These are phyloP conservation scores for Apiotrichum sp. DNA, from an alignment of 1,284 basidiomycete species.

Conservation along the genomic window DNA sequence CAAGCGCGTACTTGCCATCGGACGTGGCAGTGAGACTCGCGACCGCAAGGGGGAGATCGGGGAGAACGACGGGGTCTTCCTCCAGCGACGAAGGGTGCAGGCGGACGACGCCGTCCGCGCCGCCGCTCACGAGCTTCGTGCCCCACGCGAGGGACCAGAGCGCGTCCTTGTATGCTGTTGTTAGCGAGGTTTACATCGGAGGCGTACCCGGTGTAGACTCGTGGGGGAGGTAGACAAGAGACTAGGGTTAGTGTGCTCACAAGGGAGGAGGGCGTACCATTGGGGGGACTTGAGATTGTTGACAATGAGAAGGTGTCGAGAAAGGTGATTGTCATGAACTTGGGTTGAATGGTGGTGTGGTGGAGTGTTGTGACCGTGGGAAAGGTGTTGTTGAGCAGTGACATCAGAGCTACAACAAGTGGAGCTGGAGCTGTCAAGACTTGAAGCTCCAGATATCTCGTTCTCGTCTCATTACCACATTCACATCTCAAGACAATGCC, in stretches of 20 bases:
- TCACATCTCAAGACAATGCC: conserved; percentile 55
- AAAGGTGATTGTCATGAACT: no score
- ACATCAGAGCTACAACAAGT: neutral
- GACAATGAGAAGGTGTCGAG: neutral
- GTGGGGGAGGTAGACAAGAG: conserved; percentile 37
- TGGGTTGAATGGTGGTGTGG: no score
- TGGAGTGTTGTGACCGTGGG: conserved; percentile 1
- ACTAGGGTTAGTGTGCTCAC: conserved; percentile 19
- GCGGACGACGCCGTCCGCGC: conserved; percentile 39
- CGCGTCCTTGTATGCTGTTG: conserved; percentile 30
- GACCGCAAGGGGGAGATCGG: conserved; percentile 68
- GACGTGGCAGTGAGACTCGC: conserved; percentile 62
- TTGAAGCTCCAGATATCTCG: no score
- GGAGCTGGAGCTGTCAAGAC: no score
- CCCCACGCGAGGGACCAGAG: conserved; percentile 39
- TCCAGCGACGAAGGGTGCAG: conserved; percentile 51
- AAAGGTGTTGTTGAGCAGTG: neutral
- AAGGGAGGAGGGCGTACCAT: neutral
- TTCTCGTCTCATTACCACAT: neutral
- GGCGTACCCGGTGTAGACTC: conserved; percentile 33
- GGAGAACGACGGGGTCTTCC: conserved; percentile 54
- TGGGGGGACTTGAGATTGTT: neutral
- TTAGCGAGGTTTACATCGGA: neutral
- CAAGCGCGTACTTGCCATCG: conserved; percentile 60
- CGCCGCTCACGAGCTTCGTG: conserved; percentile 27